A percentile compares a stretch with the other conserved stretches of the same genome.
phyloP scores from a whole-genome alignment of 2,329 filamentous ascomycete genomes.

The Mycosphaerella arachidis region DNA sequence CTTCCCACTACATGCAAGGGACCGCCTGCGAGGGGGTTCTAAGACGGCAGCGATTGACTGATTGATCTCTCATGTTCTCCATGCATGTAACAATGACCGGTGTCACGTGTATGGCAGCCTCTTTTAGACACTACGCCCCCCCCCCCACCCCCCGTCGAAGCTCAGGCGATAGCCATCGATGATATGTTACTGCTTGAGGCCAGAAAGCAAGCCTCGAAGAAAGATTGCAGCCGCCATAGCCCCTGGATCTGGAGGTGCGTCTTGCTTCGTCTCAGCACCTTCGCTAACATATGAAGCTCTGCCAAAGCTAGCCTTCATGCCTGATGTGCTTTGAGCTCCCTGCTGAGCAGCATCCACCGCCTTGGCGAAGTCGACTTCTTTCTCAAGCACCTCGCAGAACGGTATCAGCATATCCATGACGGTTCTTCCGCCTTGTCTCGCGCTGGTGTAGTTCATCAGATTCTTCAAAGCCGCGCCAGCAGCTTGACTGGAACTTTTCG shows the following conservation, averaged over 20 bases:
- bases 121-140: no score
- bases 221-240: constrained; percentile 37
- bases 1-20: no score
- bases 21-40: no score
- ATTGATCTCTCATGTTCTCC: no score
- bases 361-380: constrained; percentile 21
- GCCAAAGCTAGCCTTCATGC: constrained; percentile 36
- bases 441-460: constrained; percentile 38
- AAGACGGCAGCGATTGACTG: no score
- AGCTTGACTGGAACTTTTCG: constrained; percentile 24
- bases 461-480: constrained; percentile 40
- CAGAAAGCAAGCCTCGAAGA: constrained; percentile 30
- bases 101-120: no score
- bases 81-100: no score
- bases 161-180: no score
- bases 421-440: constrained; percentile 33
- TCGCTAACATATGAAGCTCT: constrained; percentile 36
- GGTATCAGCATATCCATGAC: constrained; percentile 39
- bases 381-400: constrained; percentile 34
- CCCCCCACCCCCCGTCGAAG: no score
- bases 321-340: constrained; percentile 33
- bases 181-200: constrained; percentile 12
- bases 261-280: constrained; percentile 8
- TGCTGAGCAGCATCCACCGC: constrained; percentile 32
- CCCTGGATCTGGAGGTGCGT: constrained; percentile 35